Base-by-base conservation (phyloP, 2,329 filamentous ascomycete genomes). In the Didymella exigua region DNA sequence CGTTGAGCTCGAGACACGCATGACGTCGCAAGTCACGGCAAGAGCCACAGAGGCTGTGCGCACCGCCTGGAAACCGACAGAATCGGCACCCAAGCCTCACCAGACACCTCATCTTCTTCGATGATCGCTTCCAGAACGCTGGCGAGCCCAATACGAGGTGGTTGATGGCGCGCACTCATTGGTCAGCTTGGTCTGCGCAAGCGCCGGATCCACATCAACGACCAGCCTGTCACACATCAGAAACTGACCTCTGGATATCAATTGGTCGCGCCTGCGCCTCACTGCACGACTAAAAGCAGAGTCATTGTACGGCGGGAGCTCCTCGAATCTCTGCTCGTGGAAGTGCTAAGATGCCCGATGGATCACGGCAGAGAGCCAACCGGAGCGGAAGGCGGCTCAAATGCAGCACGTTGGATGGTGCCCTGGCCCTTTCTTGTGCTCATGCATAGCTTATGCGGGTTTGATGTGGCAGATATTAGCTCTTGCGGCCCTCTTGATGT, bases 231-330 rank as follows among this genome's bases (percentile, higher is more conserved):
- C 67, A 72, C 68, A 71, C 66, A 41, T 57, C 60, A 60, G 52
- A 50, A 55, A 55, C 52, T n/a, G 27, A 31, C 36, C 49, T 49
- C 45, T 57, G 58, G 54, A 40, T 59, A 60, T 49, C 63, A 63
- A 74, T 73, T 73, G 71, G 70, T 54, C 52, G 57, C 58, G 51
- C 26, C 69, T 65, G 63, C 68, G 69, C 71, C 69, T 64, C 70
- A 63, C 56, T 63, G 62, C 60, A 65, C 63, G 58, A 60, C 62
- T 65, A 60, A 62, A 60, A 61, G 60, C 49, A 64, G 57, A 56
- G 36, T 48, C 58, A 58, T 58, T 59, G 56, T 69, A 60, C 62
- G 62, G 65, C 65, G 66, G 60, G 61, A 70, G 62, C 59, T 61
- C 58, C 61, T 59, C 64, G 66, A 69, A 67, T 68, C 65, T 67